phyloP scores from a whole-genome alignment of 208 protist genomes.

The Paratrypanosoma confusum region DNA sequence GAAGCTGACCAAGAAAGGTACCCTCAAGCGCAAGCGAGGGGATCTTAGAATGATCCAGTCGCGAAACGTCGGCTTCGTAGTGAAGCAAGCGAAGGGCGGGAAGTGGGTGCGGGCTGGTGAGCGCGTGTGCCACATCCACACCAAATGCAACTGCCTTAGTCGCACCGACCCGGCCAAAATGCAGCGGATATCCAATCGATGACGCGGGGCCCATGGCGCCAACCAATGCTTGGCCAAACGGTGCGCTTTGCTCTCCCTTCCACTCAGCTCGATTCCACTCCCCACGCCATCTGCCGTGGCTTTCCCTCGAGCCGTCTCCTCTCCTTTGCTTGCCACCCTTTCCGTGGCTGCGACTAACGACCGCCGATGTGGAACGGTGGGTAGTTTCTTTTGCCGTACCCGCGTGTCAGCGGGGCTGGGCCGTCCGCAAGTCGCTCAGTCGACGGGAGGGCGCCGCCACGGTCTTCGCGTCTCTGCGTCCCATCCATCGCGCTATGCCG shows the following conservation, averaged over 20 bases:
- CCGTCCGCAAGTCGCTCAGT: too few relatives aligned
- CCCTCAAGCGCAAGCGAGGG: slow-evolving; percentile 72
- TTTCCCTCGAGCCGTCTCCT: not conserved
- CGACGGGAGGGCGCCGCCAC: too few relatives aligned
- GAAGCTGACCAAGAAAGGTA: slow-evolving; percentile 72
- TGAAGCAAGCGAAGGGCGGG: slow-evolving; percentile 83
- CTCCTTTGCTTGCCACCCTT: too few relatives aligned
- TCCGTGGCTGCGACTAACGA: too few relatives aligned
- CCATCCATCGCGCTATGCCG: too few relatives aligned
- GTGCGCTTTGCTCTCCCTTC: not conserved
- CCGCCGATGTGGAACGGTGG: too few relatives aligned
- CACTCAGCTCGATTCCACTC: not conserved
- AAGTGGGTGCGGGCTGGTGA: slow-evolving; percentile 69
- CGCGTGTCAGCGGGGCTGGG: too few relatives aligned
- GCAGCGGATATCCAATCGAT: slow-evolving; percentile 72
- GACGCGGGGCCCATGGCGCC: slow-evolving; percentile 4
- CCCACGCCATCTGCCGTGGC: not conserved
- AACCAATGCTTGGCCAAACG: too few relatives aligned
- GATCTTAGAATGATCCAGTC: slow-evolving; percentile 71
- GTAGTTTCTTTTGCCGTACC: too few relatives aligned
- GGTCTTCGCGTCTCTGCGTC: too few relatives aligned
- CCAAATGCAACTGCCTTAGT: slow-evolving; percentile 78
- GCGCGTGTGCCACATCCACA: slow-evolving; percentile 85
- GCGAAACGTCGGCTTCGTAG: slow-evolving; percentile 64
- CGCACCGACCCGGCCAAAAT: slow-evolving; percentile 81